A percentile compares a stretch with the other conserved stretches of the same genome.
Conservation (phyloP, 495 filamentous ascomycete genomes). For the Tetracladium marchalianum region DNA sequence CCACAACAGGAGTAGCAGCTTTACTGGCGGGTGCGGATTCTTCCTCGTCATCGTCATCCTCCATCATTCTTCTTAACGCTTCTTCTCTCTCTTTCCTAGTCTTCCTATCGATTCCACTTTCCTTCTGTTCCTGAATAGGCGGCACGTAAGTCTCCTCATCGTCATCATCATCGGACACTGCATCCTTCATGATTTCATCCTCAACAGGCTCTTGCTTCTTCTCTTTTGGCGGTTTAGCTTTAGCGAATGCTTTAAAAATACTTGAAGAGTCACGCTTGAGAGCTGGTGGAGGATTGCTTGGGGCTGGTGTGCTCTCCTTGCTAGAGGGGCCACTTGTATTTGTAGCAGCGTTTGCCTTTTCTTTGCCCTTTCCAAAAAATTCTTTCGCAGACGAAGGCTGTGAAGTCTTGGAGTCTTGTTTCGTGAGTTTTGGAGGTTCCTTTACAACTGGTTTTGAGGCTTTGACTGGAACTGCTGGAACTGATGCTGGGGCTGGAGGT, state of each 20-base stretch:
- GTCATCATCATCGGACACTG: slow-evolving; percentile 64
- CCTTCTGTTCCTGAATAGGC: slow-evolving; percentile 29
- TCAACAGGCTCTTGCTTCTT: slow-evolving; percentile 42
- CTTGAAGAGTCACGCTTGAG: slow-evolving; percentile 53
- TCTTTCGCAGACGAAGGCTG: slow-evolving; percentile 18
- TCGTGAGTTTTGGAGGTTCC: slow-evolving; percentile 15
- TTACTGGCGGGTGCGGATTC: background rate
- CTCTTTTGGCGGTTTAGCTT: slow-evolving; percentile 52
- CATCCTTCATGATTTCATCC: slow-evolving; percentile 49
- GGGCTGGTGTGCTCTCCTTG: slow-evolving; percentile 24
- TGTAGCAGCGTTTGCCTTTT: slow-evolving; percentile 8
- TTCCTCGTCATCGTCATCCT: slow-evolving; percentile 54
- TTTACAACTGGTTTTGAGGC: slow-evolving; percentile 13
- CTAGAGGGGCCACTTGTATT: slow-evolving; percentile 12
- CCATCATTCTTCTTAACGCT: slow-evolving; percentile 76
- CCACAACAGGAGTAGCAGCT: background rate
- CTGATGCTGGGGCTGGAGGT: slow-evolving; percentile 15
- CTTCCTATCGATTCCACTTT: slow-evolving; percentile 31
- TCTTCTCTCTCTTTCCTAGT: slow-evolving; percentile 62
- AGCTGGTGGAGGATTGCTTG: slow-evolving; percentile 24
- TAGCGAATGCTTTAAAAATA: slow-evolving; percentile 80
- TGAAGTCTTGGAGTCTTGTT: slow-evolving; percentile 19
- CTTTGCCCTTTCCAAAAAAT: slow-evolving; percentile 21
- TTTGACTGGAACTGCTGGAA: slow-evolving; percentile 6
- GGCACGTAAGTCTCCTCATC: slow-evolving; percentile 37